Evolutionary conservation across 306 rosid species (phyloP).

Genomic region (Potentilla sterilis): DNA sequence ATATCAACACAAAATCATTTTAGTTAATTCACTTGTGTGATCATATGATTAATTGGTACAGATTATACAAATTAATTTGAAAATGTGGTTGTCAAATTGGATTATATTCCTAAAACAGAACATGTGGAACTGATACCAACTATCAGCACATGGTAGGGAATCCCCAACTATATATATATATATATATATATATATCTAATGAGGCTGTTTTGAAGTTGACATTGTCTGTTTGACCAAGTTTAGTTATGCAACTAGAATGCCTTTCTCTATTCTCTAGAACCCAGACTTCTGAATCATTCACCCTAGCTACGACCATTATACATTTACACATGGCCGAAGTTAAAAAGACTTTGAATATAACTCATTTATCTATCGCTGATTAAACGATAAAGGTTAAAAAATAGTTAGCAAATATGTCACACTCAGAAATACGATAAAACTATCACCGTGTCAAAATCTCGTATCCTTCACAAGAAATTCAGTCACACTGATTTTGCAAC

Average conservation of each 20-base stretch:
- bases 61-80: background rate
- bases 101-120: conserved; percentile 13
- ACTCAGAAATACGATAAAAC: background rate
- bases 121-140: conserved; percentile 10
- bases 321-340: background rate
- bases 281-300: background rate
- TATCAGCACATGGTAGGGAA: conserved; percentile 60
- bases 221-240: conserved; percentile 47
- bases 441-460: background rate
- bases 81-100: background rate
- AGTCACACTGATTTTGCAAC: background rate
- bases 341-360: background rate
- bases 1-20: conserved; percentile 1
- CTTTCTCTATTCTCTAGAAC: background rate
- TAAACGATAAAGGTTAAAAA: background rate
- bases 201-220: conserved; percentile 36
- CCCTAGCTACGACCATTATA: background rate
- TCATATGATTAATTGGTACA: background rate
- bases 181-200: background rate
- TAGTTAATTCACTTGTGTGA: background rate
- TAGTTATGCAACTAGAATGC: conserved; percentile 16
- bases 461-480: background rate
- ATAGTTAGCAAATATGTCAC: background rate
- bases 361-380: background rate
- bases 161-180: conserved; percentile 12